Percentiles rank a stretch among this genome's conserved stretches.
Evolutionary conservation across 2,329 filamentous ascomycete species (phyloP).

Genomic region (Xylariaceae sp.): DNA sequence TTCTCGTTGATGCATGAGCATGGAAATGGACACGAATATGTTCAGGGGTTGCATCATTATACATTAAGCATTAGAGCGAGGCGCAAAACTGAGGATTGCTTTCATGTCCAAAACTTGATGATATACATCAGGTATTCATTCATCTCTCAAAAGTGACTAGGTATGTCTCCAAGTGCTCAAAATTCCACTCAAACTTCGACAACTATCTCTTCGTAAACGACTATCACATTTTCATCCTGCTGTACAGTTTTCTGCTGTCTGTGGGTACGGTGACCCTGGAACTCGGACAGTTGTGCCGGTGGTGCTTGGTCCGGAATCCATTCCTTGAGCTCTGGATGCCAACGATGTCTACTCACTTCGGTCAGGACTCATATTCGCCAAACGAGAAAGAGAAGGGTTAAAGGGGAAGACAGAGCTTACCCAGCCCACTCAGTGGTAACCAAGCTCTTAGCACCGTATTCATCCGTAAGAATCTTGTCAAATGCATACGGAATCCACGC

Average conservation of each 20-base stretch:
- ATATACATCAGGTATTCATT: no score
- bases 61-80: no score
- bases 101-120: no score
- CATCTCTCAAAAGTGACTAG: no score
- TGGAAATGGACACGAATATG: no score
- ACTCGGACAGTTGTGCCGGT: constrained; percentile 8
- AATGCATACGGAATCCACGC: constrained; percentile 69
- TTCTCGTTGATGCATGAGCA: no score
- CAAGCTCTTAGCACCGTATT: constrained; percentile 63
- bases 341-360: constrained; percentile 50
- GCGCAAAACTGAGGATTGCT: no score
- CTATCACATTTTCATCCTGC: constrained; percentile 15
- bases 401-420: constrained; percentile 42
- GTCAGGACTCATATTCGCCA: neutral
- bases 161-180: no score
- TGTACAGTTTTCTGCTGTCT: constrained; percentile 7
- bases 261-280: constrained; percentile 4
- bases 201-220: constrained; percentile 26
- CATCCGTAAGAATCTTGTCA: constrained; percentile 61
- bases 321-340: constrained; percentile 55
- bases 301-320: constrained; percentile 50
- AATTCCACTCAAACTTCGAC: constrained; percentile 15
- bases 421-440: constrained; percentile 59
- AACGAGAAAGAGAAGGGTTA: constrained; percentile 1
- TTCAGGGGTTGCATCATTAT: no score